These are phyloP conservation scores for Aspergillus quadricinctus DNA, from an alignment of 2,329 filamentous ascomycete species.

Conservation along the genomic window DNA sequence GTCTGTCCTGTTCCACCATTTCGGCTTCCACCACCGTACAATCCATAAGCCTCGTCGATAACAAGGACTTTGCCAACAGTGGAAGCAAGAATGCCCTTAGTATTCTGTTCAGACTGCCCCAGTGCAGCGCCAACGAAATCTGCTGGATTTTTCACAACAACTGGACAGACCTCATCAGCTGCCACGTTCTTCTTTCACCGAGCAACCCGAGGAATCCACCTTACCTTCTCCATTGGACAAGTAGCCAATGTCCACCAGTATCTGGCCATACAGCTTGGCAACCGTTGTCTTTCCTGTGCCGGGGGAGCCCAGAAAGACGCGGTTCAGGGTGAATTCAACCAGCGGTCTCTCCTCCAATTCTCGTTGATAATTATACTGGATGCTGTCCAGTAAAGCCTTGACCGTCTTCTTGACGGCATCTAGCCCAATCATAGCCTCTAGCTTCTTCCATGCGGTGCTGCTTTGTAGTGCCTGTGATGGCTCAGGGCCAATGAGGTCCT, in stretches of 20 bases:
- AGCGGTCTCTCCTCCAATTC: conserved; percentile 60
- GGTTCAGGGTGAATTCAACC: conserved; percentile 61
- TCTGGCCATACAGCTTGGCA: conserved; percentile 66
- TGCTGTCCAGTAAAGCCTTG: conserved; percentile 54
- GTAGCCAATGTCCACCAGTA: conserved; percentile 64
- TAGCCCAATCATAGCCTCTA: conserved; percentile 59
- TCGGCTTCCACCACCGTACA: conserved; percentile 42
- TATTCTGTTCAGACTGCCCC: conserved; percentile 65
- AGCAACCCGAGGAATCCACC: conserved; percentile 2
- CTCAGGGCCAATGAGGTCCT: conserved; percentile 69
- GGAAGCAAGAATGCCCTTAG: conserved; percentile 65
- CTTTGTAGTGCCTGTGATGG: conserved; percentile 51
- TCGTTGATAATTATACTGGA: conserved; percentile 61
- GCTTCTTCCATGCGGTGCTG: conserved; percentile 54
- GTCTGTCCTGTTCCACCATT: conserved; percentile 25
- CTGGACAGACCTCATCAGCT: conserved; percentile 32
- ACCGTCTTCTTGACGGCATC: conserved; percentile 60
- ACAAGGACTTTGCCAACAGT: conserved; percentile 70
- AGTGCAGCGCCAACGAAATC: conserved; percentile 65
- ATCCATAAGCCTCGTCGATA: conserved; percentile 74
- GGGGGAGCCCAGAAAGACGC: conserved; percentile 66
- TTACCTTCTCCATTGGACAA: conserved; percentile 64
- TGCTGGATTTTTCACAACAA: conserved; percentile 66
- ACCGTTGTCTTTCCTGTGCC: conserved; percentile 76
- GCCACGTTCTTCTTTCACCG: not conserved